phyloP scores from a whole-genome alignment of 306 rosid species.

The Canavalia gladiata region DNA sequence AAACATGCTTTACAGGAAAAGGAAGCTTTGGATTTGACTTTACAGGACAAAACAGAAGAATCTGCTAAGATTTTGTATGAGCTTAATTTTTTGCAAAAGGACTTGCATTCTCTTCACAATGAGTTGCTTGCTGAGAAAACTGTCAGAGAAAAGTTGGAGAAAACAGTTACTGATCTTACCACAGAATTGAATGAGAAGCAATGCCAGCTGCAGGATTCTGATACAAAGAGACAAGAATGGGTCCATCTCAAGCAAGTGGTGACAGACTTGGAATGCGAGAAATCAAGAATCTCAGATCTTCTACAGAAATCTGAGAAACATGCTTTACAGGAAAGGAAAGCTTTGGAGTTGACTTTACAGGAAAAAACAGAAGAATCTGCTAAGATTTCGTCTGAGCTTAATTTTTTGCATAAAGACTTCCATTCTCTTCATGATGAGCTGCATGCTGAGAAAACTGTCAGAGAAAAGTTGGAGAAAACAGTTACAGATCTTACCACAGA shows the following conservation, averaged over 20 bases:
- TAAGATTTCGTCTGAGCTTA: slow-evolving; percentile 63
- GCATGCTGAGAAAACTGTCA: slow-evolving; percentile 62
- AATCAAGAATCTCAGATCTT: slow-evolving; percentile 64
- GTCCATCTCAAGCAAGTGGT: slow-evolving; percentile 68
- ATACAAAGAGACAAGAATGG: slow-evolving; percentile 67
- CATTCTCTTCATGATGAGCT: slow-evolving; percentile 57
- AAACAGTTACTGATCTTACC: slow-evolving; percentile 66
- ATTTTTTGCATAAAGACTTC: slow-evolving; percentile 59
- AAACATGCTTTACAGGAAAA: slow-evolving; percentile 53
- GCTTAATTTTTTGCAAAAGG: slow-evolving; percentile 60
- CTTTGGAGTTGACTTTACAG: slow-evolving; percentile 61
- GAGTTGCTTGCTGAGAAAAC: slow-evolving; percentile 66
- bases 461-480: slow-evolving; percentile 64
- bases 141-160: slow-evolving; percentile 64
- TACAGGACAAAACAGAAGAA: slow-evolving; percentile 69
- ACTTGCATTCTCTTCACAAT: slow-evolving; percentile 52
- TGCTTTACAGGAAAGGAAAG: slow-evolving; percentile 60
- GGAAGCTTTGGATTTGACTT: slow-evolving; percentile 61
- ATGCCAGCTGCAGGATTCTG: slow-evolving; percentile 64
- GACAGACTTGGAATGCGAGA: slow-evolving; percentile 71
- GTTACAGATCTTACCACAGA: slow-evolving; percentile 69
- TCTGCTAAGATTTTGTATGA: slow-evolving; percentile 64
- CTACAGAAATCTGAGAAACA: too few relatives aligned
- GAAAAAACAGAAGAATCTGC: slow-evolving; percentile 70
- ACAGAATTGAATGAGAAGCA: slow-evolving; percentile 68